Evolutionary conservation across 2,329 filamentous ascomycete species (phyloP).

Genomic region (Fusarium goolgardi): DNA sequence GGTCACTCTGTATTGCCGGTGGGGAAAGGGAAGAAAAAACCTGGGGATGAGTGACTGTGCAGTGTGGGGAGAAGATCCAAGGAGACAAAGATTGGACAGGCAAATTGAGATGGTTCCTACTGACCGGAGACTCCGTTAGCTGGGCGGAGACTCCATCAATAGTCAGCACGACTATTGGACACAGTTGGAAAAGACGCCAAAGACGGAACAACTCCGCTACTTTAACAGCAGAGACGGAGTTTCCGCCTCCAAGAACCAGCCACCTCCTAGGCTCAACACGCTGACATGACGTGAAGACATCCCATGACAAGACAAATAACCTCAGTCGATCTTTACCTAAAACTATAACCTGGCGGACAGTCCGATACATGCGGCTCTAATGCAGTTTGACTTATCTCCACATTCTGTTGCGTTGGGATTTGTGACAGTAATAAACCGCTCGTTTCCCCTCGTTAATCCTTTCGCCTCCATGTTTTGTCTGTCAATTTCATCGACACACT

Average conservation of each 20-base stretch:
- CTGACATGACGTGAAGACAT: neutral
- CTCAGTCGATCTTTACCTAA: constrained; percentile 19
- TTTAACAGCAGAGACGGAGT: constrained; percentile 1
- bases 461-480: no score
- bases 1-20: constrained; percentile 11
- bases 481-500: neutral
- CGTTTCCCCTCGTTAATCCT: constrained; percentile 11
- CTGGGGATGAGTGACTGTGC: constrained; percentile 20
- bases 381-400: constrained; percentile 9
- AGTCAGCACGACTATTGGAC: neutral
- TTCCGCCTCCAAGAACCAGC: constrained; percentile 7
- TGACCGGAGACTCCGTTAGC: constrained; percentile 22
- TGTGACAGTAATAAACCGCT: constrained; percentile 15
- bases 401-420: neutral
- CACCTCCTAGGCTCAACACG: neutral
- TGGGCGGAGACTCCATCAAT: constrained; percentile 8
- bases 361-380: neutral
- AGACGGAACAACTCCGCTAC: constrained; percentile 21
- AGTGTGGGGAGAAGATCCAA: constrained; percentile 28
- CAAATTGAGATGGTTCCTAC: neutral
- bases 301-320: neutral
- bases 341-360: constrained; percentile 1
- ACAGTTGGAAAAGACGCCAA: fast-evolving
- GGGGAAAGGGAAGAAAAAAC: constrained; percentile 30
- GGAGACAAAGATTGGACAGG: constrained; percentile 19